Base-by-base conservation (phyloP, 202 grass and related monocot genomes). In the Setaria italica region DNA sequence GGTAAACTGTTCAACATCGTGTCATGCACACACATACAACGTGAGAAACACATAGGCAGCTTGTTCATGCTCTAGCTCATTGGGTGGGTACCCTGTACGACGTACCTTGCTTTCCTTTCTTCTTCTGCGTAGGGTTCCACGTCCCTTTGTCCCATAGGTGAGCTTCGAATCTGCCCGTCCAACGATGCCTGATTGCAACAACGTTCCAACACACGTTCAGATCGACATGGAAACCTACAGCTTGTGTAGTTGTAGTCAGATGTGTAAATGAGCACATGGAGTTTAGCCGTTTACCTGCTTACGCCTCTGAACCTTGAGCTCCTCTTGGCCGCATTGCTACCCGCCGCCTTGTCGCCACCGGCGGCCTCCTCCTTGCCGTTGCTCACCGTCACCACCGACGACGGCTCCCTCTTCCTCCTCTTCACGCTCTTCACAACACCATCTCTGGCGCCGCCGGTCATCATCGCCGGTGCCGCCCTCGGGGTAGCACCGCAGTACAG, bases 91-190 rank as follows among this genome's bases (percentile, higher is more conserved):
- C 4, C 56, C 20, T 3, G 4, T 70, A 2, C 7, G 0, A 12
- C 21, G 68, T 75, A 88, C 92, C 92, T 88, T 94, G 92, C 53
- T 90, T 94, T 10, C 92, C 92, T 65, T 92, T 94, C 76, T 92
- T 94, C 79, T 85, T 94, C 56, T 94, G 92, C 5, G 90, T 88
- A 21, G 90, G 82, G 81, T 94, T 94, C 90, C 92, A 94, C 0
- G 92, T 92, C 30, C 76, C 87, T 42, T 92, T 94, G 72, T 92
- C 92, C 92, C 92, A 94, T 5, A 94, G 74, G 76, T 94, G 92
- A 6, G 90, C 92, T 63, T 94, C 92, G 0, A 90, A 94, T 34
- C 92, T 69, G 47, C 90, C 92, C 10, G 90, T 92, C 92, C 92
- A 92, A 16, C 90, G 88, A 70, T 94, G 92, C 82, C 92, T 94